These are phyloP conservation scores for Fusarium palustre DNA, from an alignment of 2,329 filamentous ascomycete species.

Conservation along the genomic window DNA sequence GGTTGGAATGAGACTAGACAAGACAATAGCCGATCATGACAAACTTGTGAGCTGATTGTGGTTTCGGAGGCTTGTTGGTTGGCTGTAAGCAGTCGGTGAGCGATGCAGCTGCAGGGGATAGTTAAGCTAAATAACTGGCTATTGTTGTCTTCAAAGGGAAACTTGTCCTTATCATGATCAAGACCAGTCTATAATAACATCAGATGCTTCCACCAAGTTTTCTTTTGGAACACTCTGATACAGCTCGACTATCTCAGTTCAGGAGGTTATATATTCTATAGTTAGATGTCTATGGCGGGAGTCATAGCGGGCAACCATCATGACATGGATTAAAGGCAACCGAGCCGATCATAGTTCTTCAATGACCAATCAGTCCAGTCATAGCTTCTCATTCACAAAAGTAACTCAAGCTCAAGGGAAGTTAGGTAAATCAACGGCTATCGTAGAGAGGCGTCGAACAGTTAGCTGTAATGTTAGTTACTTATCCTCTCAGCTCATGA, in stretches of 20 bases:
- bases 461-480: not conserved
- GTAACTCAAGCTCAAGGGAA: not conserved
- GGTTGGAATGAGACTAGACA: conserved; percentile 5
- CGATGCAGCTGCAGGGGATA: conserved; percentile 30
- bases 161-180: conserved; percentile 29
- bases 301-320: conserved; percentile 35
- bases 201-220: not conserved
- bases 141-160: conserved; percentile 13
- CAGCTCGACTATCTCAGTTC: not conserved
- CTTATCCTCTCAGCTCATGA: conserved; percentile 4
- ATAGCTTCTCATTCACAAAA: not conserved
- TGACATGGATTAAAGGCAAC: conserved; percentile 1
- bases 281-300: conserved; percentile 11
- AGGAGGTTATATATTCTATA: not conserved
- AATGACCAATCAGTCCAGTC: not conserved
- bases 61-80: conserved; percentile 37
- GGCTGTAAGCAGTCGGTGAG: conserved; percentile 30
- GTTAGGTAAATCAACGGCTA: conserved; percentile 18
- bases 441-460: conserved; percentile 6
- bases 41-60: conserved; percentile 39
- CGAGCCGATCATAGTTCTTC: not conserved
- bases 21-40: conserved; percentile 10
- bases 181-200: conserved; percentile 1
- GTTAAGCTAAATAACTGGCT: not conserved
- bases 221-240: conserved; percentile 1